Evolutionary conservation across 495 filamentous ascomycete genomes (phyloP), one percentile per base, ranked within the genome.

Genomic region (Tuber magnatum): DNA sequence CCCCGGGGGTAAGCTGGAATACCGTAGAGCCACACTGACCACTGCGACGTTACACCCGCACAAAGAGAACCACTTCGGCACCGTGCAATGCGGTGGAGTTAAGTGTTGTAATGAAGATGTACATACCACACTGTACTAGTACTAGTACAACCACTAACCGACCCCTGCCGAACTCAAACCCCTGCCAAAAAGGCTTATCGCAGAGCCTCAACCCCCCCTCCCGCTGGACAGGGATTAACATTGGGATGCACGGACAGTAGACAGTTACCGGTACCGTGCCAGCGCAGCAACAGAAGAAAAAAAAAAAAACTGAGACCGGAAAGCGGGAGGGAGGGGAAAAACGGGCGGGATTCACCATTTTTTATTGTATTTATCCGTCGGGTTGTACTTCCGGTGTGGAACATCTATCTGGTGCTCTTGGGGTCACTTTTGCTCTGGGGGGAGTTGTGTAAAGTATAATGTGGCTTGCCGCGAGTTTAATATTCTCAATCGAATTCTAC

Each of bases 251-350:
- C 56, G 56, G 56, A 65, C 32, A 16, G 32, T 10, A 65, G 32
- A 61, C 51, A 14, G 51, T 10, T 12, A 61, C 51, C 2, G 51
- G n/a, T 24, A 69, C 68, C 44, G 68, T 61, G 20, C 32, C 46
- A 44, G 68, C 42, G 61, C 38, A 38, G 41, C 56, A 75, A 46
- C 32, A 8, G 68, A 70, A 12, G 69, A 44, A 32, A 38, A 75
- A 70, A 46, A 24, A 61, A 71, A 39, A 78, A 71, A 71, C 40
- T 41, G 75, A 72, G 70, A 79, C 72, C 75, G 75, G 69, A 72
- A 75, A 73, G 28, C 28, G 56, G 56, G 56, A 35, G 56, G 56
- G 56, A 32, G 51, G 51, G 28, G 7, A 20, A 32, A 32, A 71
- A 81, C 80, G 56, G 56, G 56, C 14, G 28, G 28, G 14, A 35